Evolutionary conservation across 2,329 filamentous ascomycete species (phyloP).

Genomic region (Capronia coronata): DNA sequence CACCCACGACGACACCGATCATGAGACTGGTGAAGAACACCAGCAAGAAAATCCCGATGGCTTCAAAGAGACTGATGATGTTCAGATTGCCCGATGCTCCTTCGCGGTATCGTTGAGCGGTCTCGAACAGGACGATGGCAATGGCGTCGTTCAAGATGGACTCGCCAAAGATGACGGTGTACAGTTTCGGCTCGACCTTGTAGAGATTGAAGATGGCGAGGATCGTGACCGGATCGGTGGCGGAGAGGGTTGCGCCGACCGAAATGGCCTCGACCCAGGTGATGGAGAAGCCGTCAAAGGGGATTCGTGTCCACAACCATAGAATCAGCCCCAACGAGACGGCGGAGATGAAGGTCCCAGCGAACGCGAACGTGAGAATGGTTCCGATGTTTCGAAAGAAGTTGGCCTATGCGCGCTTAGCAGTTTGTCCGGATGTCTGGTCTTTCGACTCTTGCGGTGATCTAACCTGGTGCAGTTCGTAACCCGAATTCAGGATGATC

Average conservation of each 20-base stretch:
- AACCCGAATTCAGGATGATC: conserved; percentile 94
- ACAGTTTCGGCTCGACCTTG: conserved; percentile 97
- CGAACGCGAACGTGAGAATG: conserved; percentile 95
- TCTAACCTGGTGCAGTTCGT: conserved; percentile 79
- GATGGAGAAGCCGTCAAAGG: conserved; percentile 77
- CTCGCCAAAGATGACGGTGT: conserved; percentile 97
- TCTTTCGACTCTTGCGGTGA: conserved; percentile 1
- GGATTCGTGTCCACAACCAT: conserved; percentile 81
- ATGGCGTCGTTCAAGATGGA: conserved; percentile 97
- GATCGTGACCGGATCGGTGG: conserved; percentile 95
- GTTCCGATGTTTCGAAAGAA: conserved; percentile 98
- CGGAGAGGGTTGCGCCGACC: conserved; percentile 90
- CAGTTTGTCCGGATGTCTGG: not conserved
- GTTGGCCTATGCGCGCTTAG: conserved; percentile 55
- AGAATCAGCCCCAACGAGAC: conserved; percentile 86
- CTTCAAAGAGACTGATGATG: conserved; percentile 78
- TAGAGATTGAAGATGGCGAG: conserved; percentile 98
- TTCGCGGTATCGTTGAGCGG: conserved; percentile 83
- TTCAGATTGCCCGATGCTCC: conserved; percentile 65
- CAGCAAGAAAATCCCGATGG: conserved; percentile 86
- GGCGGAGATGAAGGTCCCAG: conserved; percentile 92
- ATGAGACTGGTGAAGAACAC: conserved; percentile 92
- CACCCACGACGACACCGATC: conserved; percentile 81
- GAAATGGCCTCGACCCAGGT: conserved; percentile 94
- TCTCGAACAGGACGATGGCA: conserved; percentile 97